phyloP scores from a whole-genome alignment of 2,329 filamentous ascomycete genomes.

The Xylaria sp. region DNA sequence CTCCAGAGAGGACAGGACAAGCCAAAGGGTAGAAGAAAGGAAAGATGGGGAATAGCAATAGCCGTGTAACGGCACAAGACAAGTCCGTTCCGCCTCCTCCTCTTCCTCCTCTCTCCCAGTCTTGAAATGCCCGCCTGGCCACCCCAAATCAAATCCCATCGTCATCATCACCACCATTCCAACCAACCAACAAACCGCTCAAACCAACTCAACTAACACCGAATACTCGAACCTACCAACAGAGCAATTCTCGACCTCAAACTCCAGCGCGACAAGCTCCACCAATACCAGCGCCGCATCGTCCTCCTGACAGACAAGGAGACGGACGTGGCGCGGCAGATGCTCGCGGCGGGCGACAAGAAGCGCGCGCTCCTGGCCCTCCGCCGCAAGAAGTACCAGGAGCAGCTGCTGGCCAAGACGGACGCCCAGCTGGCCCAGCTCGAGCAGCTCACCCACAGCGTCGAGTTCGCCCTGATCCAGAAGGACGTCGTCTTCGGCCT shows the following conservation, averaged over 20 bases:
- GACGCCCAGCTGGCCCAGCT: constrained; percentile 94
- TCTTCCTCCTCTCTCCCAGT: neutral
- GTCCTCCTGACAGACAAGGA: constrained; percentile 86
- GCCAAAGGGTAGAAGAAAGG: constrained; percentile 24
- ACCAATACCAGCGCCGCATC: constrained; percentile 94
- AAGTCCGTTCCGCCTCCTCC: constrained; percentile 67
- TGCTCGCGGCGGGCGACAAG: constrained; percentile 84
- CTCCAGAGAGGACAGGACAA: constrained; percentile 1
- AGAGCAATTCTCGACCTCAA: constrained; percentile 98
- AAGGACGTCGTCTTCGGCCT: constrained; percentile 95
- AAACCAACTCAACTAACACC: constrained; percentile 9
- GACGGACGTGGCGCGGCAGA: constrained; percentile 84
- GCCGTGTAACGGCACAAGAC: constrained; percentile 78
- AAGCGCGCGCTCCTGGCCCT: constrained; percentile 85
- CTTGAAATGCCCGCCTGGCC: neutral
- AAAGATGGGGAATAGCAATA: constrained; percentile 66
- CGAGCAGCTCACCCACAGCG: constrained; percentile 85
- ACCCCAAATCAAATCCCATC: neutral
- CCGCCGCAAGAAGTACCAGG: constrained; percentile 96
- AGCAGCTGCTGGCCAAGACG: constrained; percentile 87
- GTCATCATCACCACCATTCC: neutral
- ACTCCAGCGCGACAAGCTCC: constrained; percentile 95
- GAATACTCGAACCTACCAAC: neutral
- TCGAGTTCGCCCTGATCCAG: constrained; percentile 96
- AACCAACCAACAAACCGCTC: constrained; percentile 17